phyloP scores from a whole-genome alignment of 2,329 filamentous ascomycete species.

The Fusarium sp. region DNA sequence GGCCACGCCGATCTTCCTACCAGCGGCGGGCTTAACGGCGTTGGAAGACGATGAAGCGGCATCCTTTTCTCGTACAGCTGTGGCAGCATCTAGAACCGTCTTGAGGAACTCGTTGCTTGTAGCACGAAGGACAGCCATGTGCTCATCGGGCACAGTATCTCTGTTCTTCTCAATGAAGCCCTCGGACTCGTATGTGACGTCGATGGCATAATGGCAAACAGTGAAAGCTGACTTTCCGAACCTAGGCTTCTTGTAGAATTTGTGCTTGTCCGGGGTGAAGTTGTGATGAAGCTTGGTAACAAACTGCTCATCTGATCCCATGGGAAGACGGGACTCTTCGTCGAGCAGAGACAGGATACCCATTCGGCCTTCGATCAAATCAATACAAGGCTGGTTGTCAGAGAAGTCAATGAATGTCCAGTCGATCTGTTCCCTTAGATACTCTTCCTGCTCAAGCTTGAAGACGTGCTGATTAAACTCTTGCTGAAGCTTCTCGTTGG shows the following conservation, averaged over 20 bases:
- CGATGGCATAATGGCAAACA: conserved; percentile 97
- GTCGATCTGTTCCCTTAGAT: conserved; percentile 94
- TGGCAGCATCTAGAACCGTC: conserved; percentile 86
- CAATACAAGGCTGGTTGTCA: conserved; percentile 98
- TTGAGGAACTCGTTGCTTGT: conserved; percentile 88
- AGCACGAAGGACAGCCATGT: conserved; percentile 89
- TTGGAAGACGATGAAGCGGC: conserved; percentile 71
- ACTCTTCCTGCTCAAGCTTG: conserved; percentile 98
- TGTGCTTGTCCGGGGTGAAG: conserved; percentile 89
- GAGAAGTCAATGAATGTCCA: conserved; percentile 99
- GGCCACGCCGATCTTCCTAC: conserved; percentile 89
- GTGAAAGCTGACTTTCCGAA: conserved; percentile 98
- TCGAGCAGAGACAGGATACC: conserved; percentile 93
- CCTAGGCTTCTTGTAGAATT: conserved; percentile 98
- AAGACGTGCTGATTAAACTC: conserved; percentile 99
- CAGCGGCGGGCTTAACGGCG: conserved; percentile 83
- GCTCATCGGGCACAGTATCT: conserved; percentile 97
- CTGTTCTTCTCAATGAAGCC: conserved; percentile 99
- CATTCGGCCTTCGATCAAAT: conserved; percentile 96
- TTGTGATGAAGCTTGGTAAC: conserved; percentile 97
- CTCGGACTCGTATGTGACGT: conserved; percentile 98
- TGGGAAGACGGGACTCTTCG: conserved; percentile 95
- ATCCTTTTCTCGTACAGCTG: conserved; percentile 91
- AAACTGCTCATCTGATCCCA: conserved; percentile 97
- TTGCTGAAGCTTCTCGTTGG: conserved; percentile 98